Evolutionary conservation across 2,329 filamentous ascomycete species (phyloP), one percentile per base, ranked within the genome.

Genomic region (Diaporthe citri): DNA sequence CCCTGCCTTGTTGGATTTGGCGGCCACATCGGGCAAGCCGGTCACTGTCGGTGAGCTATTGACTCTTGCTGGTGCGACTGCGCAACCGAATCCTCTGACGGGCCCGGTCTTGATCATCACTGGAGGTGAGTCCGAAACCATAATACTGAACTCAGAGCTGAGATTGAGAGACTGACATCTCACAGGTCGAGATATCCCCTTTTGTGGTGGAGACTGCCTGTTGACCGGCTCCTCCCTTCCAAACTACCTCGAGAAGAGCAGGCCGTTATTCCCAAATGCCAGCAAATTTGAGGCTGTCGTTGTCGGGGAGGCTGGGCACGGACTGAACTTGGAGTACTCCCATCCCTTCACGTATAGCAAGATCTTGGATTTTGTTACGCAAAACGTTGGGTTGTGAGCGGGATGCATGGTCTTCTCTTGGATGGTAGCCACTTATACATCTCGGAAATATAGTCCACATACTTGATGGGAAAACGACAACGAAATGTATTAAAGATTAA

Each of bases 181-280:
- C 4, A 22, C 20, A 87, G 86, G 86, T 28, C 80, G 81, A 17
- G 88, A 91, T 66, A 74, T 88, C 15, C 87, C 89, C 8, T 93
- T 90, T 81, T 93, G 92, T 75, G 91, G 91, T 4, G 89, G 90
- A 36, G 88, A 93, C 81, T 93, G 91, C 82, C 79, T 84, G 4
- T 83, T 82, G 28, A 89, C 87, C 20, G 77, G 81, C 55, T 80
- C 85, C 1, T 78, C 82, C 9, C 77, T 82, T 71, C 78, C 81
- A 1, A 86, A 84, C 39, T 85, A 90, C 57, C 86, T 88, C 1
- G 86, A 84, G 15, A 80, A 80, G 31, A 87, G 86, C 0, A 80
- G 78, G 69, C 69, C 76, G 57, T 82, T 82, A 41, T 89, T 90
- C 78, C 83, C 84, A 2, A 83, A 87, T 20, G 84, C 88, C 0